Evolutionary conservation across 306 rosid species (phyloP), one percentile per base, ranked within the genome.

Genomic region (Prunus dulcis): DNA sequence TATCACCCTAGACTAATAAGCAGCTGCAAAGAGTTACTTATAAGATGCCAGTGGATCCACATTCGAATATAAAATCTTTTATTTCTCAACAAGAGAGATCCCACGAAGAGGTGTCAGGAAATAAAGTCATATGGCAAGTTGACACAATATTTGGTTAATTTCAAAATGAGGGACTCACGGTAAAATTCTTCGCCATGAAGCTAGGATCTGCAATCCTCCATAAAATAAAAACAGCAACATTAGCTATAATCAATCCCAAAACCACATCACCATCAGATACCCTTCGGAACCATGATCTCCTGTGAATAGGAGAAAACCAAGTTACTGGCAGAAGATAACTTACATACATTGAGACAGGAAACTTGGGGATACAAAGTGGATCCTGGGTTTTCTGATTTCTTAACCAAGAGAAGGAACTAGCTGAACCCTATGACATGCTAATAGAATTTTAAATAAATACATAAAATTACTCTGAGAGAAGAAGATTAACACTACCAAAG

Each of bases 121-220:
- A 68, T 61, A 72, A 58, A 64, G 68, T 64, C 61, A 67, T 43
- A 27, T 63, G 61, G 32, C 14, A 30, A 12, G 28, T 28, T 69
- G 73, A 66, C 63, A 66, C 63, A 62, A 69, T 45, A 74, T 61
- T 66, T 60, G 72, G 78, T 47, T 66, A 9, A 72, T 46, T 69
- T 69, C 58, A 76, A 79, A 67, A 79, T 56, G 61, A 56, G 63
- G 67, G 64, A 86, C 97, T 85, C 83, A 90, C 97, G 14, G 89
- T 88, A 78, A 95, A 95, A 80, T 92, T 83, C 20, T 90, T 84
- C 30, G 47, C 56, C 97, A 95, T 92, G 83, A 95, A 95, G 49
- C 30, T 65, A 60, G 32, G 4, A 81, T 82, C 83, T 38, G 86
- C 88, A 60, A 83, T 58, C 83, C 80, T 77, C 97, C 98, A 92